Percentiles rank a stretch among this genome's conserved stretches.
These are phyloP conservation scores for Boletellus sp. DNA, from an alignment of 768 basidiomycete species.

Conservation along the genomic window DNA sequence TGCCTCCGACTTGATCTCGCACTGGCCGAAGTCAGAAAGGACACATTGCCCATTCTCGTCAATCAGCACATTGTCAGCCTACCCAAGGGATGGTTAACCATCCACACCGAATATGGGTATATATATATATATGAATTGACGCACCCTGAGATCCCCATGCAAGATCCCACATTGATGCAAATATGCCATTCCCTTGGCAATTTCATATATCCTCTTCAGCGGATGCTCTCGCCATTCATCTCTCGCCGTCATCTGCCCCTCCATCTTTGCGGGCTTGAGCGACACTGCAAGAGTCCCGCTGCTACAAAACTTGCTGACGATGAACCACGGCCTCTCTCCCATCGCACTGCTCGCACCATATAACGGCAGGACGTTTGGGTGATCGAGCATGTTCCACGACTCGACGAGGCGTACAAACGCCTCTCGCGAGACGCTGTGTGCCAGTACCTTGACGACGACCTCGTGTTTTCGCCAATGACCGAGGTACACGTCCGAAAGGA, in stretches of 20 bases:
- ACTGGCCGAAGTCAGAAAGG: slow-evolving; percentile 82
- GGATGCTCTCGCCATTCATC: slow-evolving; percentile 32
- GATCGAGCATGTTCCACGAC: slow-evolving; percentile 68
- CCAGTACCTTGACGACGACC: slow-evolving; percentile 73
- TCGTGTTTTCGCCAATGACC: slow-evolving; percentile 65
- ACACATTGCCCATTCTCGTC: slow-evolving; percentile 64
- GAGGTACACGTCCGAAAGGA: slow-evolving; percentile 75
- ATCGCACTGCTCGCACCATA: slow-evolving; percentile 74
- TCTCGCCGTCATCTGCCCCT: neutral
- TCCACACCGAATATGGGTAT: neutral
- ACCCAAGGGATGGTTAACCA: neutral
- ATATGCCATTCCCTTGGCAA: slow-evolving; percentile 80
- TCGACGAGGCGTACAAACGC: slow-evolving; percentile 68
- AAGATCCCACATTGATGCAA: slow-evolving; percentile 64
- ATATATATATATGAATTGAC: slow-evolving; percentile 8
- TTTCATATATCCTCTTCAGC: slow-evolving; percentile 64
- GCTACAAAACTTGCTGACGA: slow-evolving; percentile 70
- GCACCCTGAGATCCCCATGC: slow-evolving; percentile 80
- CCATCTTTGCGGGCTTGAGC: slow-evolving; percentile 36
- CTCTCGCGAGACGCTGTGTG: slow-evolving; percentile 53
- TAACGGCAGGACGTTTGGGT: slow-evolving; percentile 68
- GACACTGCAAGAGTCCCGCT: slow-evolving; percentile 62
- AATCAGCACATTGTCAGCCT: slow-evolving; percentile 76
- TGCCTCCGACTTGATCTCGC: slow-evolving; percentile 72
- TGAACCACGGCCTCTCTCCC: slow-evolving; percentile 72